phyloP scores from a whole-genome alignment of 2,329 filamentous ascomycete species.

The Penicillium aurantiogriseum region DNA sequence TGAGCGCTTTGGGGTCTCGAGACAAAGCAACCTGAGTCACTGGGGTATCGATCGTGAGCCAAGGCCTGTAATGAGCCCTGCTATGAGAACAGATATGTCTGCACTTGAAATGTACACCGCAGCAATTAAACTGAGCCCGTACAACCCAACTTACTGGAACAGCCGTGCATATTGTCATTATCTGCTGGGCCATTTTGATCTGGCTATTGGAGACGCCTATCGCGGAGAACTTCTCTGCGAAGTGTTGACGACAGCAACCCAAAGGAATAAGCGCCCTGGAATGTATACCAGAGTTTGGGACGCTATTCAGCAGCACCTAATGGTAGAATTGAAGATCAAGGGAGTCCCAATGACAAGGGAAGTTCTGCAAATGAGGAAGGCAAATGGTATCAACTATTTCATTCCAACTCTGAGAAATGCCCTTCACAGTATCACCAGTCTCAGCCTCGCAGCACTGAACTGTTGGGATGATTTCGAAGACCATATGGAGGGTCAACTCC shows the following conservation, averaged over 20 bases:
- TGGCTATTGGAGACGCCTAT: conserved; percentile 40
- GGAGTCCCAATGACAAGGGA: conserved; percentile 8
- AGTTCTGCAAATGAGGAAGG: conserved; percentile 20
- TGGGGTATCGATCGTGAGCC: conserved; percentile 27
- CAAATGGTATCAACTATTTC: conserved; percentile 32
- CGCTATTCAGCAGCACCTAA: conserved; percentile 35
- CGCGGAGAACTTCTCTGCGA: conserved; percentile 37
- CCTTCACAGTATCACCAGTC: conserved; percentile 30
- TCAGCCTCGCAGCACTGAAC: conserved; percentile 32
- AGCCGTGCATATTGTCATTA: conserved; percentile 39
- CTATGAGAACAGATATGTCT: conserved; percentile 6
- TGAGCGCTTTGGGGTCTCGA: conserved; percentile 19
- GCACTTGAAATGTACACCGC: conserved; percentile 39
- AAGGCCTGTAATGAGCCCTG: conserved; percentile 18
- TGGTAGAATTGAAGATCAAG: conserved; percentile 15
- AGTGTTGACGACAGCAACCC: conserved; percentile 22
- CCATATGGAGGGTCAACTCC: conserved; percentile 20
- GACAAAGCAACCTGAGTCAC: conserved; percentile 27
- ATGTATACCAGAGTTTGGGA: conserved; percentile 33
- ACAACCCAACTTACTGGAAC: conserved; percentile 40
- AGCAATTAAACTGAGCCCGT: conserved; percentile 35
- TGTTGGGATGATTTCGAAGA: conserved; percentile 31
- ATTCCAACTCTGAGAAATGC: conserved; percentile 30
- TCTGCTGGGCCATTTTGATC: conserved; percentile 33
- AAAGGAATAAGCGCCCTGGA: conserved; percentile 21